These are phyloP conservation scores for Xylariaceae sp. DNA, from an alignment of 2,329 filamentous ascomycete species.

Conservation along the genomic window DNA sequence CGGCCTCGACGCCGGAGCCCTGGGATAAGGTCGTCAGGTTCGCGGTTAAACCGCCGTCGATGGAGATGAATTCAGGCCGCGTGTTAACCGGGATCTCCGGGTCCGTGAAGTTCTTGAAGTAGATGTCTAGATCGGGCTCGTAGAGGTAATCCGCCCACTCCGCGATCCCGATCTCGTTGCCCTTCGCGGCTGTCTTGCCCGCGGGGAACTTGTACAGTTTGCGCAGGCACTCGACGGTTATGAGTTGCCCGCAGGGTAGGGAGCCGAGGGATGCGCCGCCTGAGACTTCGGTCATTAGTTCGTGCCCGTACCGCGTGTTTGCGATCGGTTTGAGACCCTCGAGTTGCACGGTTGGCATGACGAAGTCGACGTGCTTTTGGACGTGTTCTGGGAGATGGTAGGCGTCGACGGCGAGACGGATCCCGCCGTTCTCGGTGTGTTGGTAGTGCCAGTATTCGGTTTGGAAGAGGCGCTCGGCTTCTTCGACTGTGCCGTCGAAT, in stretches of 20 bases:
- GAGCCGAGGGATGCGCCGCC: conserved; percentile 16
- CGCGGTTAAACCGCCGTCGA: conserved; percentile 19
- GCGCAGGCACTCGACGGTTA: conserved; percentile 23
- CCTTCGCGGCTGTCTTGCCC: conserved; percentile 8
- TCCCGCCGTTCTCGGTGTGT: conserved; percentile 25
- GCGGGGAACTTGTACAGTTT: conserved; percentile 20
- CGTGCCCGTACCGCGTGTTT: conserved; percentile 12
- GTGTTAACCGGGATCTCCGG: conserved; percentile 17
- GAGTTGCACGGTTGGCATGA: conserved; percentile 39
- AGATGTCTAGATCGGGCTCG: conserved; percentile 18
- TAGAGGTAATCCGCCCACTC: conserved; percentile 23
- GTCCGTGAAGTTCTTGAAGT: conserved; percentile 22
- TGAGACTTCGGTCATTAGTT: conserved; percentile 6
- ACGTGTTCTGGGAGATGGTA: conserved; percentile 39
- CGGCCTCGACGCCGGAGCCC: conserved; percentile 19
- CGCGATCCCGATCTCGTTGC: conserved; percentile 21
- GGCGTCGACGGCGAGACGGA: conserved; percentile 39
- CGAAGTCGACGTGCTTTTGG: conserved; percentile 37
- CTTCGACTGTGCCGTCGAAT: conserved; percentile 49
- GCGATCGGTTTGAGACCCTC: conserved; percentile 26
- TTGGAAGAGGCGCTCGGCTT: conserved; percentile 49
- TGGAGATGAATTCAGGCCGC: conserved; percentile 18
- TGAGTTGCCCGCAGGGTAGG: conserved; percentile 15
- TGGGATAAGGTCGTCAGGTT: conserved; percentile 17
- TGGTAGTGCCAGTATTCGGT: conserved; percentile 44